A percentile compares a stretch with the other conserved stretches of the same genome.
Conservation (phyloP, 1,284 basidiomycete genomes). For the Cerrena zonata region DNA sequence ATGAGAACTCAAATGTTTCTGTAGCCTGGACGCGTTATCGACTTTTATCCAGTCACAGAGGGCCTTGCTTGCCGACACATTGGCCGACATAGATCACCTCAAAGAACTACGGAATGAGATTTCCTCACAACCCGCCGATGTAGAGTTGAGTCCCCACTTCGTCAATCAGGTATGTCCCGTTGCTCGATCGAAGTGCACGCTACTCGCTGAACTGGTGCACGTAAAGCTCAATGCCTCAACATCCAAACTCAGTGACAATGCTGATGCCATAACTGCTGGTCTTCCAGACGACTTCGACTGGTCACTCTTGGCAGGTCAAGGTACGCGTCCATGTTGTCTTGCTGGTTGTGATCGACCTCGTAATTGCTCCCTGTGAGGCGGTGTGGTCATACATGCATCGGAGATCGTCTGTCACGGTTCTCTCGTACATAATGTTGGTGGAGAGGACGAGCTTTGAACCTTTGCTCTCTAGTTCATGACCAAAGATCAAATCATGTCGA, state of each 20-base stretch:
- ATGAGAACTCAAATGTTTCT: slow-evolving; percentile 5
- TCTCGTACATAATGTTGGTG: too few relatives aligned
- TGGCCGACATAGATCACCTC: slow-evolving; percentile 54
- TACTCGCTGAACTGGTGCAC: slow-evolving; percentile 8
- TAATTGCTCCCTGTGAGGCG: too few relatives aligned
- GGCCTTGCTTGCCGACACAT: slow-evolving; percentile 49
- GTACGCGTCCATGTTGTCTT: slow-evolving; percentile 31
- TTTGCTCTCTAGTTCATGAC: too few relatives aligned
- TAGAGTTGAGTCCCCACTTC: slow-evolving; percentile 23
- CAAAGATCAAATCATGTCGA: too few relatives aligned
- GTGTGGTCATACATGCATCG: too few relatives aligned
- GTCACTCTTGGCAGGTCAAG: slow-evolving; percentile 42
- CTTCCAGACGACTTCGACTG: slow-evolving; percentile 46
- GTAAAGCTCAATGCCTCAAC: slow-evolving; percentile 15
- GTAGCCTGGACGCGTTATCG: slow-evolving; percentile 61
- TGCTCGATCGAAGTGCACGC: slow-evolving; percentile 1
- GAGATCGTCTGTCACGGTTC: too few relatives aligned
- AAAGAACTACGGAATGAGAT: slow-evolving; percentile 37
- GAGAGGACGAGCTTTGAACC: too few relatives aligned
- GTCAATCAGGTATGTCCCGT: slow-evolving; percentile 29
- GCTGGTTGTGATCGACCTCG: too few relatives aligned
- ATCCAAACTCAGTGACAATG: slow-evolving; percentile 37
- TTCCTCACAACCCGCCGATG: slow-evolving; percentile 26
- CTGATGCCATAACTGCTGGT: slow-evolving; percentile 30
- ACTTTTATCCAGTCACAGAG: slow-evolving; percentile 58